These are phyloP conservation scores for Blastocladiella britannica DNA, from an alignment of 192 early-diverging fungal species.

Conservation along the genomic window DNA sequence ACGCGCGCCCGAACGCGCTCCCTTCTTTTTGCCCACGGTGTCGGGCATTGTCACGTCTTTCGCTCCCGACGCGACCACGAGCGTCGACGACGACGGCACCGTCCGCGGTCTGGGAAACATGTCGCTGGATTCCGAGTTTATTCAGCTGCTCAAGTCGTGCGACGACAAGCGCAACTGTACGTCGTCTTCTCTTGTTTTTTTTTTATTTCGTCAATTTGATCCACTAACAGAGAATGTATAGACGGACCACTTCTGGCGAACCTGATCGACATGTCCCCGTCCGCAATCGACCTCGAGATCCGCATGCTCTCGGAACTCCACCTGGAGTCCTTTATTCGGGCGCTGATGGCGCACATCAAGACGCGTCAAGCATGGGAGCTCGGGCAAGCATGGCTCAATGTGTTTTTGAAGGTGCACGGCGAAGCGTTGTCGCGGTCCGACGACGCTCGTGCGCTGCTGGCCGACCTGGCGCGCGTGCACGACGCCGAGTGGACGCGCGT, in stretches of 20 bases:
- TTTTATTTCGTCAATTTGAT: slow-evolving; percentile 2
- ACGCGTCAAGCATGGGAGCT: slow-evolving; percentile 70
- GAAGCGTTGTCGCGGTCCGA: slow-evolving; percentile 47
- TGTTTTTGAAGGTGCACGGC: slow-evolving; percentile 61
- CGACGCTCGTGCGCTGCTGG: slow-evolving; percentile 20
- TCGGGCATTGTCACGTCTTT: slow-evolving; percentile 50
- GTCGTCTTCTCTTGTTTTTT: slow-evolving; percentile 7
- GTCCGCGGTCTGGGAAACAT: slow-evolving; percentile 5
- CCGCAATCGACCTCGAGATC: slow-evolving; percentile 68
- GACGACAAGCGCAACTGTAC: neutral
- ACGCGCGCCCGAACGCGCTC: slow-evolving; percentile 70
- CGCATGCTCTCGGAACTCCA: slow-evolving; percentile 51
- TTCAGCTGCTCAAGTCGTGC: slow-evolving; percentile 17
- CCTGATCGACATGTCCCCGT: slow-evolving; percentile 55
- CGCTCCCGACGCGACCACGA: slow-evolving; percentile 15
- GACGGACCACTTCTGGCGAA: slow-evolving; percentile 38
- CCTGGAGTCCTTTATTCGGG: slow-evolving; percentile 39
- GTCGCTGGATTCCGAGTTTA: slow-evolving; percentile 12
- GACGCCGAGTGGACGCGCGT: slow-evolving; percentile 30
- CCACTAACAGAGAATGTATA: neutral
- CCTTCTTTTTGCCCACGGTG: slow-evolving; percentile 80
- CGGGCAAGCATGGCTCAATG: slow-evolving; percentile 51
- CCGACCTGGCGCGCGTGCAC: slow-evolving; percentile 15
- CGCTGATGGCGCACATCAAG: slow-evolving; percentile 32
- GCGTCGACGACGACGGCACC: slow-evolving; percentile 14